These are phyloP conservation scores for Lactifluus volemus DNA, from an alignment of 768 basidiomycete genomes.

Conservation along the genomic window DNA sequence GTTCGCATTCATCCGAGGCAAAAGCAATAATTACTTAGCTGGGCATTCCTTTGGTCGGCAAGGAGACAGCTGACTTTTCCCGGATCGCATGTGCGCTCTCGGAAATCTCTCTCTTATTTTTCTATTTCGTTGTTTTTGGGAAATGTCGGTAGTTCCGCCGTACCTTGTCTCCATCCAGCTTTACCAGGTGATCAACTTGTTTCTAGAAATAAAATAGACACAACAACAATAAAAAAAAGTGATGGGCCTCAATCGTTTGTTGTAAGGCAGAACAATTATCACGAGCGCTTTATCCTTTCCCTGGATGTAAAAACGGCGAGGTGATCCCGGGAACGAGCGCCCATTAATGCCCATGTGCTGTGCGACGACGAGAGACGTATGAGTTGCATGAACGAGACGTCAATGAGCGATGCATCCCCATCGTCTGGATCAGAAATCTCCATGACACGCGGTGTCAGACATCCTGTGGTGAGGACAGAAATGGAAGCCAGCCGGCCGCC, in stretches of 20 bases:
- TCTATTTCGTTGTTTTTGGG: not conserved
- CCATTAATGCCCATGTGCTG: not conserved
- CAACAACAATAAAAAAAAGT: not conserved
- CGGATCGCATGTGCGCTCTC: not conserved
- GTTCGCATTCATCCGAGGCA: constrained; percentile 7
- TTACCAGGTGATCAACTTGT: not conserved
- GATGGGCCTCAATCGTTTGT: not conserved
- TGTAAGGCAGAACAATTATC: not conserved
- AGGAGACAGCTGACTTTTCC: constrained; percentile 16
- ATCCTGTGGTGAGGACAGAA: not conserved
- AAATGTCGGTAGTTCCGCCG: not conserved
- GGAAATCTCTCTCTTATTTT: not conserved
- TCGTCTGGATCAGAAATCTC: not conserved
- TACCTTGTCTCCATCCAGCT: not conserved
- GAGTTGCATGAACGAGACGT: not conserved
- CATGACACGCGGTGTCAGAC: not conserved
- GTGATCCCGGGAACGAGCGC: not conserved
- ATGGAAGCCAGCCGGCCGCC: not conserved
- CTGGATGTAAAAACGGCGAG: not conserved
- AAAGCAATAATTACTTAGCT: constrained; percentile 10
- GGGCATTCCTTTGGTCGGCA: constrained; percentile 18
- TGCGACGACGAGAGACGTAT: not conserved
- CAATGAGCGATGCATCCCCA: not conserved
- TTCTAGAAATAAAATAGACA: not conserved
- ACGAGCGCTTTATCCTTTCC: not conserved